phyloP scores from a whole-genome alignment of 495 filamentous ascomycete species.

The Sabuloglossum arenarium region DNA sequence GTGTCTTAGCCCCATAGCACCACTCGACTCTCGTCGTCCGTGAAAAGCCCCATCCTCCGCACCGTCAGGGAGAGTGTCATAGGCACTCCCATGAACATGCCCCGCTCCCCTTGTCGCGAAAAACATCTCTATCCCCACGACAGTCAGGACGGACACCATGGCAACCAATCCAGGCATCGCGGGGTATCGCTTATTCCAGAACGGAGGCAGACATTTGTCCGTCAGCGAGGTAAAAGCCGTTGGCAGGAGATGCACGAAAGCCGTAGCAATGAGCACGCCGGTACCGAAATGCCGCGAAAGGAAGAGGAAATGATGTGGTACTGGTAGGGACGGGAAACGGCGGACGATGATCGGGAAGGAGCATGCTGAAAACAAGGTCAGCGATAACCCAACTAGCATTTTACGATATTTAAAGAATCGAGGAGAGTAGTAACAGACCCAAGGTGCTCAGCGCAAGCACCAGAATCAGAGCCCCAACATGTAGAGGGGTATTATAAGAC shows the following conservation, averaged over 20 bases:
- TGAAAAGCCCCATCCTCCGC: background rate
- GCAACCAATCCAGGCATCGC: conserved; percentile 62
- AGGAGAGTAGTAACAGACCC: background rate
- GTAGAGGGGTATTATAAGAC: conserved; percentile 35
- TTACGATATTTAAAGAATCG: too few relatives aligned
- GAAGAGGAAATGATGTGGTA: conserved; percentile 36
- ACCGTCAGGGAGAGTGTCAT: conserved; percentile 22
- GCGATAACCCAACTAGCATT: background rate
- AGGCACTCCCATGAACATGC: conserved; percentile 27
- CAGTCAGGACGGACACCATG: conserved; percentile 55
- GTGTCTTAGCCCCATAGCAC: background rate
- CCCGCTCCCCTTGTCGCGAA: conserved; percentile 34
- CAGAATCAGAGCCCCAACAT: conserved; percentile 40
- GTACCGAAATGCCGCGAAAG: conserved; percentile 70
- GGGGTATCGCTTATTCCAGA: conserved; percentile 51
- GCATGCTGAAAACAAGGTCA: conserved; percentile 20
- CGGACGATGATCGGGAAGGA: conserved; percentile 33
- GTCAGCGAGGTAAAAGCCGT: conserved; percentile 66
- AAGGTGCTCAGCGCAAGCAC: conserved; percentile 26
- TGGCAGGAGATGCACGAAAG: conserved; percentile 69
- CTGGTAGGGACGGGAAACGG: conserved; percentile 22
- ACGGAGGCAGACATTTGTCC: conserved; percentile 54
- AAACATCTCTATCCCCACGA: conserved; percentile 59
- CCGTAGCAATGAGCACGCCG: conserved; percentile 71
- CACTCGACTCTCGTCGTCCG: background rate